Evolutionary conservation across 805 yeast genomes (phyloP).

Genomic region (Wickerhamiella cacticola): DNA sequence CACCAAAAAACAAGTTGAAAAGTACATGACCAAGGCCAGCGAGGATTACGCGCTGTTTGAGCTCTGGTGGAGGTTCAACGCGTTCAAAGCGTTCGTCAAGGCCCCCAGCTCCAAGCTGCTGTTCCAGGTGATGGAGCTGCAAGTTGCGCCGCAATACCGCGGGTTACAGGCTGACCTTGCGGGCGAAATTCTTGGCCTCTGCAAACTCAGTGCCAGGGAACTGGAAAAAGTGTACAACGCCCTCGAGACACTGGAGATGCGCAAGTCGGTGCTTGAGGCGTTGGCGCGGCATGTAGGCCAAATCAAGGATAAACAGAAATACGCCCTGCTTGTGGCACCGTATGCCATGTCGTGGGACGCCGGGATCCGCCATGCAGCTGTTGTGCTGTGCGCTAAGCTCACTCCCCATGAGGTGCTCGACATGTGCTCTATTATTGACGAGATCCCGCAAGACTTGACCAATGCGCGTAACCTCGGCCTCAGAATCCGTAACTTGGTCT

Average conservation of each 20-base stretch:
- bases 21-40: not conserved
- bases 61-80: slow-evolving; percentile 12
- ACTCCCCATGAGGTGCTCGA: slow-evolving; percentile 25
- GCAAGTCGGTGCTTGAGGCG: not conserved
- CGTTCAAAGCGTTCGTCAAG: slow-evolving; percentile 3
- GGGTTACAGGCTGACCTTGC: slow-evolving; percentile 10
- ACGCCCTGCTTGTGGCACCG: not conserved
- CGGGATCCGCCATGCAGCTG: slow-evolving; percentile 15
- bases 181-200: slow-evolving; percentile 1
- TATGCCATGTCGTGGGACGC: slow-evolving; percentile 18
- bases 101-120: not conserved
- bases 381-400: slow-evolving; percentile 12
- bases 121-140: not conserved
- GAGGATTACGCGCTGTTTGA: slow-evolving; percentile 2
- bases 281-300: not conserved
- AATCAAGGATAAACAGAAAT: not conserved
- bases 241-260: slow-evolving; percentile 1
- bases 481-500: slow-evolving; percentile 50
- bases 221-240: not conserved
- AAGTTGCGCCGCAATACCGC: not conserved
- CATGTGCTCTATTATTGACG: slow-evolving; percentile 51
- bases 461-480: slow-evolving; percentile 64
- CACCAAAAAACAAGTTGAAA: not conserved
- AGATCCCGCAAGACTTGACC: slow-evolving; percentile 54
- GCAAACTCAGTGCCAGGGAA: not conserved